A percentile compares a stretch with the other conserved stretches of the same genome.
These are phyloP conservation scores for Blastocrithidia nonstop DNA, from an alignment of 208 protist species.

Conservation along the genomic window DNA sequence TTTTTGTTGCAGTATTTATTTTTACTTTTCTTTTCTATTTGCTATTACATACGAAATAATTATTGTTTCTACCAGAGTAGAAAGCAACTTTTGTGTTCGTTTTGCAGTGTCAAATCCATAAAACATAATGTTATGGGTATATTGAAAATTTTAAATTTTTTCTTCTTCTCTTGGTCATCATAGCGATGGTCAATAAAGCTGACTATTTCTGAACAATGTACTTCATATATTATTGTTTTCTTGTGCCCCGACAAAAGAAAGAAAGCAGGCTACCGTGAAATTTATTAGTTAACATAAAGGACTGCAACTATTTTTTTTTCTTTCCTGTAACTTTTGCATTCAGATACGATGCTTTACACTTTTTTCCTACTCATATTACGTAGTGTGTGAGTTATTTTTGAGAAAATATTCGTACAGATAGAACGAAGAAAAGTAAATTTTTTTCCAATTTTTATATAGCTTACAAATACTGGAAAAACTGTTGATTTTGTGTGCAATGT, in stretches of 20 bases:
- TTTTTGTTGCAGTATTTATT: slow-evolving; percentile 4
- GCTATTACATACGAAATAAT: too few relatives aligned
- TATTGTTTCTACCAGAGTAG: too few relatives aligned
- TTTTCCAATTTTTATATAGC: too few relatives aligned
- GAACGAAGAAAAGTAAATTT: too few relatives aligned
- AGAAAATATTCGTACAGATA: too few relatives aligned
- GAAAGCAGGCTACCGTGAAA: neutral
- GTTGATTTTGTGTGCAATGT: neutral
- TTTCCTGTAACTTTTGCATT: slow-evolving; percentile 2
- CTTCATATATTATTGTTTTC: neutral
- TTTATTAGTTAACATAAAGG: neutral
- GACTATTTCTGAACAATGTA: neutral
- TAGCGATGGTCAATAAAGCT: neutral
- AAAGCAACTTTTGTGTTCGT: too few relatives aligned
- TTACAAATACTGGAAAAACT: too few relatives aligned
- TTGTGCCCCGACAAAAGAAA: too few relatives aligned
- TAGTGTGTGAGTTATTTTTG: slow-evolving; percentile 1
- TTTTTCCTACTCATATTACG: neutral
- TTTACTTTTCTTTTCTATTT: neutral
- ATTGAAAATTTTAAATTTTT: neutral
- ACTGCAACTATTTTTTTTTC: neutral
- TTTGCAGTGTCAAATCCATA: too few relatives aligned
- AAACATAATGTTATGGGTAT: too few relatives aligned
- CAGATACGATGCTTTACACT: neutral
- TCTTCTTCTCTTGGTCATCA: neutral